Evolutionary conservation across 2,329 filamentous ascomycete species (phyloP).

Genomic region (Alternaria alternata): DNA sequence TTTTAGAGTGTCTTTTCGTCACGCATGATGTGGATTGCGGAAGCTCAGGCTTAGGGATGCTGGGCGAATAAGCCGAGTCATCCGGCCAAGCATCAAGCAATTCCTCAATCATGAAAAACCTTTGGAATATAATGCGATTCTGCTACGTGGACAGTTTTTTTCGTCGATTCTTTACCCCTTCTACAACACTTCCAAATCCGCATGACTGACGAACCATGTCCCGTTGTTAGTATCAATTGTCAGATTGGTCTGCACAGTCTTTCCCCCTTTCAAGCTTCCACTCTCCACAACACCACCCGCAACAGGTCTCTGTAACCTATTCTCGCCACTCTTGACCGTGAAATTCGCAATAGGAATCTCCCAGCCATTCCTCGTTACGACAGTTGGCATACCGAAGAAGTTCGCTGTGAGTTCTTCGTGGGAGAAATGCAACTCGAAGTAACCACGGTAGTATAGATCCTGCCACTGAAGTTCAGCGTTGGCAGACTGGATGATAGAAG

Average conservation of each 20-base stretch:
- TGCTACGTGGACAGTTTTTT: background rate
- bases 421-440: conserved; percentile 69
- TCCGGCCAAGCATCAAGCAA: background rate
- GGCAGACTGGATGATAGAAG: conserved; percentile 44
- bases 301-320: conserved; percentile 62
- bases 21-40: background rate
- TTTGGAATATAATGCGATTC: background rate
- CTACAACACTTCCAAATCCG: conserved; percentile 34
- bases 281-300: conserved; percentile 62
- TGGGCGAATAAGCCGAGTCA: background rate
- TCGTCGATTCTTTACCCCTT: background rate
- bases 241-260: conserved; percentile 43
- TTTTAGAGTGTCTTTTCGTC: background rate
- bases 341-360: conserved; percentile 76
- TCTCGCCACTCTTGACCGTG: conserved; percentile 69
- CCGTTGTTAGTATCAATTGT: conserved; percentile 47
- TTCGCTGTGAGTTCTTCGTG: conserved; percentile 65
- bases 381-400: conserved; percentile 70
- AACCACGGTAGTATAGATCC: conserved; percentile 76
- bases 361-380: conserved; percentile 66
- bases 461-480: conserved; percentile 77
- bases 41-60: background rate
- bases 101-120: background rate
- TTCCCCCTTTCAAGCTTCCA: conserved; percentile 63
- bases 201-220: conserved; percentile 46